Conservation (phyloP, 257 asterid genomes). For the Jaltomata sinuosa region DNA sequence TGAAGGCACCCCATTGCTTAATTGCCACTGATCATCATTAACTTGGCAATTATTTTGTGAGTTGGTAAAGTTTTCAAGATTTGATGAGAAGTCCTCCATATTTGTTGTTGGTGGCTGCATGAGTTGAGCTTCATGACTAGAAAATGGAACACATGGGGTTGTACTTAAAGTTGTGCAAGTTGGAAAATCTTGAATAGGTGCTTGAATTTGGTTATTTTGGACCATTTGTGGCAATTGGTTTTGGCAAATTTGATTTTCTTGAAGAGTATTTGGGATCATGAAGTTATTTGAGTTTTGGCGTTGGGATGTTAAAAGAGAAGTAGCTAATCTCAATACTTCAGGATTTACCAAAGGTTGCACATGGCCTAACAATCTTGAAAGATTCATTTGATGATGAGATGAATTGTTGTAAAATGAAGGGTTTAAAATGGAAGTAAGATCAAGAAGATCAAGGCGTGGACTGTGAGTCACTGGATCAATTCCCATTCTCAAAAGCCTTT, state of each 20-base stretch:
- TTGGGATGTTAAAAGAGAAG: slow-evolving; percentile 37
- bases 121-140: slow-evolving; percentile 18
- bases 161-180: not conserved
- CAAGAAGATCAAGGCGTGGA: slow-evolving; percentile 77
- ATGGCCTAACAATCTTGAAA: slow-evolving; percentile 44
- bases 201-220: slow-evolving; percentile 26
- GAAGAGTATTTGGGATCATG: slow-evolving; percentile 17
- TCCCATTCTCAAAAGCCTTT: slow-evolving; percentile 76
- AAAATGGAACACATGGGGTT: slow-evolving; percentile 1
- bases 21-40: slow-evolving; percentile 39
- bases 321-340: slow-evolving; percentile 41
- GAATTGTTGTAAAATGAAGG: slow-evolving; percentile 17
- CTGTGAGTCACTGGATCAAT: slow-evolving; percentile 77
- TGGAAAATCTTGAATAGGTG: slow-evolving; percentile 22
- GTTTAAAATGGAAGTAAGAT: slow-evolving; percentile 44
- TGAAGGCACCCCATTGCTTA: slow-evolving; percentile 12
- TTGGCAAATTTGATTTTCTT: slow-evolving; percentile 15
- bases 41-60: slow-evolving; percentile 17
- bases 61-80: slow-evolving; percentile 11
- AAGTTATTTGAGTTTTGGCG: slow-evolving; percentile 19
- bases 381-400: slow-evolving; percentile 23
- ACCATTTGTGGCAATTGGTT: slow-evolving; percentile 18
- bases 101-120: slow-evolving; percentile 27
- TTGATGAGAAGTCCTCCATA: slow-evolving; percentile 14
- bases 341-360: slow-evolving; percentile 42